Conservation (phyloP, 176 grass and related monocot genomes). For the Phoenix dactylifera region DNA sequence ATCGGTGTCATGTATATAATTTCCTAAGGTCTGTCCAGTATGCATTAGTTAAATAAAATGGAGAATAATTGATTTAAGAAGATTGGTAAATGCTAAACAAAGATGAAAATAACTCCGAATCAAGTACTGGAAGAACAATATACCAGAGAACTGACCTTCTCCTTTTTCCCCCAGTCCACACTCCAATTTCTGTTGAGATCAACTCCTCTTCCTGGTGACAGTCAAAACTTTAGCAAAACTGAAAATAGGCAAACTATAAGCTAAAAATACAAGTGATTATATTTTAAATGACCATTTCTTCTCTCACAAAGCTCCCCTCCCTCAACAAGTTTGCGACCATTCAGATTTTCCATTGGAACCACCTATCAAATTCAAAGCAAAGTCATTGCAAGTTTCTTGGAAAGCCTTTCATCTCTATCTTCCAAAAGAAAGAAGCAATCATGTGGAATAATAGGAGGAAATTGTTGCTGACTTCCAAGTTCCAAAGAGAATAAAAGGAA, state of each 20-base stretch:
- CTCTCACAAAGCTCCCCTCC: slow-evolving; percentile 83
- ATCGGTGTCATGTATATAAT: too few species aligned
- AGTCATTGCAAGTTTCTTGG: neutral
- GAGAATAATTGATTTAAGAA: too few species aligned
- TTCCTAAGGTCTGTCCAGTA: too few species aligned
- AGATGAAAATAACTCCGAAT: too few species aligned
- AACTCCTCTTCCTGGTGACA: slow-evolving; percentile 81
- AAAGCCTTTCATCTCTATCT: neutral
- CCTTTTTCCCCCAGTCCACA: slow-evolving; percentile 98
- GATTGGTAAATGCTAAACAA: too few species aligned
- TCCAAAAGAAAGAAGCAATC: too few species aligned
- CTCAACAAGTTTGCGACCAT: slow-evolving; percentile 81
- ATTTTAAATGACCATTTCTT: slow-evolving; percentile 69
- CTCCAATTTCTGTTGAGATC: slow-evolving; percentile 99
- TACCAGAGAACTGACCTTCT: slow-evolving; percentile 48
- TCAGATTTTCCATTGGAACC: slow-evolving; percentile 96
- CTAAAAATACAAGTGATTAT: too few species aligned
- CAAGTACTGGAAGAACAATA: too few species aligned
- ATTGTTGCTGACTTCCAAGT: too few species aligned
- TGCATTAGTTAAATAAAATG: neutral
- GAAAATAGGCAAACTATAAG: neutral
- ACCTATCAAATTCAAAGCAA: slow-evolving; percentile 34
- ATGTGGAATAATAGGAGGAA: too few species aligned
- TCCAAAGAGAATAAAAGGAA: too few species aligned
- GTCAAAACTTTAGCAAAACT: slow-evolving; percentile 8